phyloP scores from a whole-genome alignment of 257 asterid species.

The Solanum gracilifrons region DNA sequence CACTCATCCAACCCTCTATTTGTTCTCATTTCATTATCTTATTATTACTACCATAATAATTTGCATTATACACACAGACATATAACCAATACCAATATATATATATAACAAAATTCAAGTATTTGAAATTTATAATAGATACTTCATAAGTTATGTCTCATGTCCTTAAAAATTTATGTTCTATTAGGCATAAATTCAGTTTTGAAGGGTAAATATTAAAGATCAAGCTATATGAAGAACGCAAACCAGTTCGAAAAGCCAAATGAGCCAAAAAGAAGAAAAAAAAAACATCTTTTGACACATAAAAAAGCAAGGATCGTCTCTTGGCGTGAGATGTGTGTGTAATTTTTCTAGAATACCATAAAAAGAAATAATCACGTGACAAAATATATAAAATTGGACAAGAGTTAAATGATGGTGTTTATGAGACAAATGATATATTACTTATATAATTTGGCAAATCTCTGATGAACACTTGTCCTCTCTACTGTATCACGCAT shows the following conservation, averaged over 20 bases:
- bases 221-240: neutral
- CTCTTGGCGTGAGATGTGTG: neutral
- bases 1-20: neutral
- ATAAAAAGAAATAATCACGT: neutral
- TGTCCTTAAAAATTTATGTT: neutral
- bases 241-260: neutral
- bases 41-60: slow-evolving; percentile 6
- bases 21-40: slow-evolving; percentile 10
- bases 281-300: neutral
- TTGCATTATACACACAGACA: slow-evolving; percentile 8
- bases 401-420: neutral
- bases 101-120: neutral
- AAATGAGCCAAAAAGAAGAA: neutral
- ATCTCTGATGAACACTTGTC: neutral
- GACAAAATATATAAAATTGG: neutral
- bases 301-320: neutral
- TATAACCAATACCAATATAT: slow-evolving; percentile 2
- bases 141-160: neutral
- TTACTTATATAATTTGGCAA: neutral
- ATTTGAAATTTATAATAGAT: neutral
- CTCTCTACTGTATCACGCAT: neutral
- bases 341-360: neutral
- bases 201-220: neutral
- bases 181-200: neutral
- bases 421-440: neutral